phyloP scores from a whole-genome alignment of 495 filamentous ascomycete species.

The Neurospora cerealis region DNA sequence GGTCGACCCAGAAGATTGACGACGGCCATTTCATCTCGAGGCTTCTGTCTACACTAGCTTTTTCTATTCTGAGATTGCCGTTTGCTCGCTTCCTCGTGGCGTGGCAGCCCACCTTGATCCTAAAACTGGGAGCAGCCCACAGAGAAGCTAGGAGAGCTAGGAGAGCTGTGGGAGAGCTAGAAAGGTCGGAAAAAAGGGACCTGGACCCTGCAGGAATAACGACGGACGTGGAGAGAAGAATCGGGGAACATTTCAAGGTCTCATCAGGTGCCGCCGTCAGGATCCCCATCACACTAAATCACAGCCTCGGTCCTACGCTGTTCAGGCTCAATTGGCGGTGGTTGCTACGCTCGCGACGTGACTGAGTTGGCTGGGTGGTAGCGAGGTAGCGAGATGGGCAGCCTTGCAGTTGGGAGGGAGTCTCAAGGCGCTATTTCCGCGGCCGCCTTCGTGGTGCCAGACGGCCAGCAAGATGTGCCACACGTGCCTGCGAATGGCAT shows the following conservation, averaged over 20 bases:
- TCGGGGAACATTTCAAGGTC: neutral
- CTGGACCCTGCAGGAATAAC: neutral
- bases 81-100: neutral
- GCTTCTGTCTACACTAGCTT: neutral
- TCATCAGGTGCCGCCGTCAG: neutral
- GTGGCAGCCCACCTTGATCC: neutral
- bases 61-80: neutral
- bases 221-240: neutral
- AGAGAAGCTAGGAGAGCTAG: neutral
- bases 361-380: neutral
- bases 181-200: neutral
- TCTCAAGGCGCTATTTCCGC: slow-evolving; percentile 11
- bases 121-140: neutral
- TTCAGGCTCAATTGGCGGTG: slow-evolving; percentile 1
- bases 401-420: slow-evolving; percentile 5
- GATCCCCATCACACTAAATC: neutral
- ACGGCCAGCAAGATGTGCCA: slow-evolving; percentile 4
- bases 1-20: neutral
- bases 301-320: neutral
- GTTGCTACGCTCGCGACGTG: neutral
- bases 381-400: slow-evolving; percentile 18
- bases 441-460: neutral
- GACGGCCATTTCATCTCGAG: neutral
- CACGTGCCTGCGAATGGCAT: slow-evolving; percentile 8
- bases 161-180: neutral